Conservation (phyloP, 2,329 filamentous ascomycete genomes). For the Ophiostoma ips region DNA sequence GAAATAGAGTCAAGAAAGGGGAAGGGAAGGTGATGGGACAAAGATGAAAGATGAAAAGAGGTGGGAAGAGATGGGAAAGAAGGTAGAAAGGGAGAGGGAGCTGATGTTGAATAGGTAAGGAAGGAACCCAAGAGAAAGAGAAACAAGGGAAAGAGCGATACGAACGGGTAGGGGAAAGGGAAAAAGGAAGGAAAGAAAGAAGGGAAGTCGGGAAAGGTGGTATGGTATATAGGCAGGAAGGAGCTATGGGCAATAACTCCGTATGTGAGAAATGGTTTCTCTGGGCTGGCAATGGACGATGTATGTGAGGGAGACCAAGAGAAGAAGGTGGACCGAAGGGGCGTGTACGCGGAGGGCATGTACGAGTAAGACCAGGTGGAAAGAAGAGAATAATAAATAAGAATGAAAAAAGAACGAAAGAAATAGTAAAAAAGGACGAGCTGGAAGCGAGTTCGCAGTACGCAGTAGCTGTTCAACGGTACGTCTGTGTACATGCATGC, state of each 20-base stretch:
- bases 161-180: conserved; percentile 10
- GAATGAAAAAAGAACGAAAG: conserved; percentile 1
- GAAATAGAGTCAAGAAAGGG: neutral
- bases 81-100: neutral
- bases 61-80: neutral
- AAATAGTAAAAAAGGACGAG: neutral
- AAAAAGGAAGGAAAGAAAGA: conserved; percentile 6
- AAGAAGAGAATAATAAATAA: conserved; percentile 3
- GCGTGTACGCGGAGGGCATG: conserved; percentile 12
- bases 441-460: neutral
- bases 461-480: neutral
- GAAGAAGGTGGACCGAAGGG: conserved; percentile 13
- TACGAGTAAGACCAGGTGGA: conserved; percentile 13
- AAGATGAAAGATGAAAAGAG: neutral
- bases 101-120: neutral
- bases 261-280: conserved; percentile 3
- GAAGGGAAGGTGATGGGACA: neutral
- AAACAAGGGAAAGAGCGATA: neutral
- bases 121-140: neutral
- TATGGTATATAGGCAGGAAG: neutral
- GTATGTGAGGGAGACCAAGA: conserved; percentile 7
- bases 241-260: conserved; percentile 5
- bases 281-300: conserved; percentile 5
- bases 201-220: conserved; percentile 11
- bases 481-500: neutral